Conservation (phyloP, 441 rosid species). For the Erysimum cheiri region DNA sequence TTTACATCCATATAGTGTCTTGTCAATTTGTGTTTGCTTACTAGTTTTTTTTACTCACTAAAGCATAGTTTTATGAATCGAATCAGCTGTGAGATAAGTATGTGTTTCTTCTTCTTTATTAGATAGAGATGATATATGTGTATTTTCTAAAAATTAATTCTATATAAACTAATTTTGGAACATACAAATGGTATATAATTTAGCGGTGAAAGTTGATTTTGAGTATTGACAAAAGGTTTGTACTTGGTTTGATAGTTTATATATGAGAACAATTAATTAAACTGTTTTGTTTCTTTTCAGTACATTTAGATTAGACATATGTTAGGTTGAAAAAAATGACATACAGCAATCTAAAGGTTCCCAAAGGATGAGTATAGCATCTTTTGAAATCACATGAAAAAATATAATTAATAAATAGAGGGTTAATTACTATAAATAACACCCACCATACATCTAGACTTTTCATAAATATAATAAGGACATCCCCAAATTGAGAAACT, state of each 20-base stretch:
- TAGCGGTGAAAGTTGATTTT: constrained; percentile 17
- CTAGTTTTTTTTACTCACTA: constrained; percentile 32
- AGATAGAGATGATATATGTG: background rate
- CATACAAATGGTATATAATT: background rate
- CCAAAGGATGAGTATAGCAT: constrained; percentile 30
- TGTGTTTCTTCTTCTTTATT: constrained; percentile 27
- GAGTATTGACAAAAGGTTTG: constrained; percentile 23
- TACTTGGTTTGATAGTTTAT: constrained; percentile 28
- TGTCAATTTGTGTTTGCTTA: constrained; percentile 38
- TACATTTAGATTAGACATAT: constrained; percentile 26
- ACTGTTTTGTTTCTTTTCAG: background rate
- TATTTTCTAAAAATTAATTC: background rate
- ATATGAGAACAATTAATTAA: background rate
- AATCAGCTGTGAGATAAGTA: constrained; percentile 23
- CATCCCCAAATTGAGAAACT: too few relatives aligned
- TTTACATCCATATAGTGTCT: constrained; percentile 39
- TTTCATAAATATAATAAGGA: constrained; percentile 37
- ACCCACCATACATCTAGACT: constrained; percentile 36
- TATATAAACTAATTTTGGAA: constrained; percentile 15
- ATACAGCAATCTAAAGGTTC: constrained; percentile 25
- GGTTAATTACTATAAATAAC: constrained; percentile 42
- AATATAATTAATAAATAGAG: constrained; percentile 11
- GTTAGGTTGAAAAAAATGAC: background rate
- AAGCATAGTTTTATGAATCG: constrained; percentile 33
- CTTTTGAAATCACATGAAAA: constrained; percentile 36